Evolutionary conservation across 2,329 filamentous ascomycete species (phyloP), one percentile per base, ranked within the genome.

Genomic region (Fonsecaea multimorphosa): DNA sequence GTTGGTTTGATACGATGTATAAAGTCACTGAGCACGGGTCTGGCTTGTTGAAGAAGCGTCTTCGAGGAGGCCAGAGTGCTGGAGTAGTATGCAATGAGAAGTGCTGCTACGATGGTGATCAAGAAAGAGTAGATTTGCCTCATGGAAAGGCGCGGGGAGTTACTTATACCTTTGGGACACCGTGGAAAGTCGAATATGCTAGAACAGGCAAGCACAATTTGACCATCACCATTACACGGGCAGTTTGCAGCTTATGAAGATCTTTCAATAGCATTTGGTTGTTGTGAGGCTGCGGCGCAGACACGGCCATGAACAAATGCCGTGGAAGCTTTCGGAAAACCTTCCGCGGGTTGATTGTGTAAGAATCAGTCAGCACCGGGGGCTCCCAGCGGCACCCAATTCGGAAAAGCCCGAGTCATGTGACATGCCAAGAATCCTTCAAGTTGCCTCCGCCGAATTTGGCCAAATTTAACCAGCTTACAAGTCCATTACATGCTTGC

Each of bases 341-440:
- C 22, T 67, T 64, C 61, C 53, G 58, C 46, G 19, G 34, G 51
- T 14, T 63, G 65, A 58, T 69, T 65, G 60, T 36, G 65, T 69
- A 69, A 69, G 58, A 69, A 69, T 69, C 62, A 51, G 67, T 69
- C 67, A 69, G 67, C 67, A 34, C 32, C 11, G 6, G 11, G 5
- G 29, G 29, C 29, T 34, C 29, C 29, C 29, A 22, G 27, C 9
- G 31, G n/a, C n/a, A n/a, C n/a, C n/a, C n/a, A 6, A 36, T 29
- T n/a, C 22, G 16, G 27, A 52, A 46, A 2, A 1, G 9, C 2
- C 57, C 22, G 5, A 22, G 58, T 60, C 52, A 54, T n/a, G 52
- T 54, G 52, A 54, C 12, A 5, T 27, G 44, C 44, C 44, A 49
- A 27, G 44, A 19, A 40, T n/a, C 11, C 2, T 7, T 2, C 38